Evolutionary conservation across 805 yeast species (phyloP), one percentile per base, ranked within the genome.

Genomic region (Yarrowia sp.): DNA sequence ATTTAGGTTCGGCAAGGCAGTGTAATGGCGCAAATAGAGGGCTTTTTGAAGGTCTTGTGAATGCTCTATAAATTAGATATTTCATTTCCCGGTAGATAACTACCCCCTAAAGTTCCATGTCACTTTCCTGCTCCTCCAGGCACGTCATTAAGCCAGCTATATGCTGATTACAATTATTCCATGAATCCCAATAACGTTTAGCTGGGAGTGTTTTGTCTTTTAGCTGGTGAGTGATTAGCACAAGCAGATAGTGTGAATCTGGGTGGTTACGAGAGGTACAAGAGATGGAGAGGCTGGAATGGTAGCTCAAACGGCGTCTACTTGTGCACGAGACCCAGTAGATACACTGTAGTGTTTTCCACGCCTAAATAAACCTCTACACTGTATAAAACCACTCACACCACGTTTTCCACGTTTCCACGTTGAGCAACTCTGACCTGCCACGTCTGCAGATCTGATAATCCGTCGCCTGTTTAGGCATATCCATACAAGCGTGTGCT

Each of bases 401-500:
- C 13, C 38, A 10, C n/a, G 31, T 43, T 13, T 18, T 8, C 32
- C 31, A 18, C 45, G 17, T 44, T 28, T 44, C 50, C 50, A n/a
- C 18, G 8, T 44, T n/a, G 8, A 44, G 35, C 36, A 28, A 44
- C 50, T 10, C 3, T 8, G 50, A 11, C 50, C 50, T 31, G 50
- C 50, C 50, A 14, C 50, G 33, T 31, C 50, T 44, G 50, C 50
- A 28, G 50, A 44, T 44, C 50, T 44, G 36, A 44, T 44, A 44
- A 44, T 44, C 50, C 50, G 31, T n/a, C 35, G 35, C 50, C 50
- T 3, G 15, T 28, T 44, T 44, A 28, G 50, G 50, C 13, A 31
- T 35, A 11, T 35, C 38, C 38, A 35, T 35, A 35, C 38, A 35
- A 35, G 38, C 38, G 13, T 10, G 13, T 35, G 38, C 13, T 35